These are phyloP conservation scores for Kondoa malvinella DNA, from an alignment of 768 basidiomycete genomes.

Conservation along the genomic window DNA sequence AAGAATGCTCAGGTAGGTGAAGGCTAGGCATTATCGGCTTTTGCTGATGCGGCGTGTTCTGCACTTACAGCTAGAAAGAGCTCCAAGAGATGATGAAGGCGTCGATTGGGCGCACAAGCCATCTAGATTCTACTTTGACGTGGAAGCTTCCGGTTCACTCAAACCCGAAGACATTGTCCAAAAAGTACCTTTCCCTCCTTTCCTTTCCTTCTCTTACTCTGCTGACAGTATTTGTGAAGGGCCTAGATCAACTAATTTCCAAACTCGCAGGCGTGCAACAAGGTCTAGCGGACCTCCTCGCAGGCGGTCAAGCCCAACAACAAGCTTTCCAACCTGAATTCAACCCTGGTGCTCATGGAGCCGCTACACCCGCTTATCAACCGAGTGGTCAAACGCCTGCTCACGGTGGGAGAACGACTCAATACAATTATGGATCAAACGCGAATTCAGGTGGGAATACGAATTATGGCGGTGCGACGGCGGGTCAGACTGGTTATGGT, in stretches of 20 bases:
- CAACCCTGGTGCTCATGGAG: background rate
- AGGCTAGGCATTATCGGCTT: conserved; percentile 31
- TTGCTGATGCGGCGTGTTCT: background rate
- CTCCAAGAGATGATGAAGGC: conserved; percentile 13
- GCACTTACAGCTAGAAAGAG: conserved; percentile 8
- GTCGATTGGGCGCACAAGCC: conserved; percentile 46
- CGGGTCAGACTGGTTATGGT: background rate
- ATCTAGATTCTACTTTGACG: conserved; percentile 77
- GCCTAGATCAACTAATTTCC: conserved; percentile 25
- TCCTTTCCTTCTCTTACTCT: background rate
- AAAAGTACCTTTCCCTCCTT: conserved; percentile 44
- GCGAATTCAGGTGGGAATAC: background rate
- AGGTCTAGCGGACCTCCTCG: conserved; percentile 20
- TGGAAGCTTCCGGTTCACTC: conserved; percentile 83
- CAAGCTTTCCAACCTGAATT: background rate
- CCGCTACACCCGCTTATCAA: background rate
- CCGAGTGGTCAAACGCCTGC: background rate
- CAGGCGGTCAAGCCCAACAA: background rate
- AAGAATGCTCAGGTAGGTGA: conserved; percentile 69
- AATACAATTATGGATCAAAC: background rate
- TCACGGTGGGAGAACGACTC: background rate
- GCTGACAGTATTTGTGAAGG: conserved; percentile 9
- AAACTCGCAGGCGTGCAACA: conserved; percentile 21
- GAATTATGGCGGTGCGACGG: background rate
- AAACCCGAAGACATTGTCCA: conserved; percentile 74